Evolutionary conservation across 495 filamentous ascomycete genomes (phyloP), one percentile per base, ranked within the genome.

Genomic region (Cercophora samala): DNA sequence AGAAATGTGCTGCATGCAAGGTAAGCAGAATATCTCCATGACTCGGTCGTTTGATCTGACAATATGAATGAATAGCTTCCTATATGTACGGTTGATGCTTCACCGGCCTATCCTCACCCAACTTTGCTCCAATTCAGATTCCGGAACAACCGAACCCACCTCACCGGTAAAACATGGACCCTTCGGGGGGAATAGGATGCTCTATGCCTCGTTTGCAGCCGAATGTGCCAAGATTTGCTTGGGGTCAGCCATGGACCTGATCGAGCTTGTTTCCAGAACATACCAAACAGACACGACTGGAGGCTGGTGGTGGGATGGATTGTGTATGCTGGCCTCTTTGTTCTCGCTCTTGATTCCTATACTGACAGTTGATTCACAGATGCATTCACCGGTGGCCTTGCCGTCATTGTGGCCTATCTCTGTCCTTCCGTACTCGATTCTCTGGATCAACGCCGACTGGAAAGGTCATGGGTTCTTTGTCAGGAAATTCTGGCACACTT

Each of bases 281-380:
- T 81, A 81, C 56, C 69, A 63, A 19, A 81, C 81, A 3, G 68
- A 72, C 5, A 60, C 68, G 4, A 79, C 81, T 17, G 78, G 77
- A 46, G 75, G 80, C 4, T 83, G 81, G 81, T 83, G 81, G 79
- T 83, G 80, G 65, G 80, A 80, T 70, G 78, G 75, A 2, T 78
- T 81, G 19, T 83, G 80, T 82, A 71, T n/a, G 78, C 66, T 17
- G 15, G 8, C 11, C 2, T 46, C 5, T 24, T 15, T 32, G 1
- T 46, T 6, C 23, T 11, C 19, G 15, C 25, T 22, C n/a, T 32
- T n/a, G 21, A 32, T 8, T 59, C 8, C 58, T 59, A 53, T n/a
- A 4, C 58, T 64, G 25, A 70, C 62, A 3, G 15, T 9, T 29
- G 5, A 22, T 13, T 29, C 29, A 3, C 56, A 82, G 79, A 82